These are phyloP conservation scores for Neurospora sublineolata DNA, from an alignment of 495 filamentous ascomycete genomes.

Conservation along the genomic window DNA sequence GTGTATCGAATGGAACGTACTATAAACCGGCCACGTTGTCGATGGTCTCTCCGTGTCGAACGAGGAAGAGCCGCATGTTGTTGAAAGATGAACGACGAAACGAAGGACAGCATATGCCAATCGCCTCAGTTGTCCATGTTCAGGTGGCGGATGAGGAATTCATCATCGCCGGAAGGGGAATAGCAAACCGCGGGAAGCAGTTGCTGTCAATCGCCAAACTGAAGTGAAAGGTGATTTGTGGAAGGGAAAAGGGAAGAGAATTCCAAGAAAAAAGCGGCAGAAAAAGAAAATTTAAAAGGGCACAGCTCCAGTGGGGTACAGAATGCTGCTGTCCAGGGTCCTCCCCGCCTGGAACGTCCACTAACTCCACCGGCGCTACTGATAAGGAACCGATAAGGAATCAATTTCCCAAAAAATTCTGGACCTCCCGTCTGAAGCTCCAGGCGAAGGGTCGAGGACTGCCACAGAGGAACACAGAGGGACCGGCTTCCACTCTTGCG, in stretches of 20 bases:
- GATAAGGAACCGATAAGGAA: not conserved
- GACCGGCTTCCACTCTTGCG: not conserved
- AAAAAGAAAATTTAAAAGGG: not conserved
- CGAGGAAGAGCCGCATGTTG: slow-evolving; percentile 60
- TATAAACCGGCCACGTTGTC: slow-evolving; percentile 70
- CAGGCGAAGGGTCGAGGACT: not conserved
- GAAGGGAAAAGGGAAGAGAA: not conserved
- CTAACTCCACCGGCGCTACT: not conserved
- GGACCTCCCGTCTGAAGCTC: not conserved
- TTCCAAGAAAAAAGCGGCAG: not conserved
- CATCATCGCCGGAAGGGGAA: not conserved
- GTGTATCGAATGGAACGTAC: slow-evolving; percentile 32
- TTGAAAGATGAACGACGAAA: not conserved
- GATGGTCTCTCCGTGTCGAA: slow-evolving; percentile 80
- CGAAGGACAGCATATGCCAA: not conserved
- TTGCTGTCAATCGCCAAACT: not conserved
- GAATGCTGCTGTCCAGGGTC: not conserved
- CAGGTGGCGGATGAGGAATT: not conserved
- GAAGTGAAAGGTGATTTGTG: not conserved
- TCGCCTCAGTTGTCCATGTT: not conserved
- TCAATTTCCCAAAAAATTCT: not conserved
- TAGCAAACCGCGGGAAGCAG: not conserved
- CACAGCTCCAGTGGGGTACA: not conserved
- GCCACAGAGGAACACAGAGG: not conserved
- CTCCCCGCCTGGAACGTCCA: not conserved